Evolutionary conservation across 225 moss, liverwort and hornwort genomes (phyloP), one percentile per base, ranked within the genome.

Genomic region (Marchantia polymorpha): DNA sequence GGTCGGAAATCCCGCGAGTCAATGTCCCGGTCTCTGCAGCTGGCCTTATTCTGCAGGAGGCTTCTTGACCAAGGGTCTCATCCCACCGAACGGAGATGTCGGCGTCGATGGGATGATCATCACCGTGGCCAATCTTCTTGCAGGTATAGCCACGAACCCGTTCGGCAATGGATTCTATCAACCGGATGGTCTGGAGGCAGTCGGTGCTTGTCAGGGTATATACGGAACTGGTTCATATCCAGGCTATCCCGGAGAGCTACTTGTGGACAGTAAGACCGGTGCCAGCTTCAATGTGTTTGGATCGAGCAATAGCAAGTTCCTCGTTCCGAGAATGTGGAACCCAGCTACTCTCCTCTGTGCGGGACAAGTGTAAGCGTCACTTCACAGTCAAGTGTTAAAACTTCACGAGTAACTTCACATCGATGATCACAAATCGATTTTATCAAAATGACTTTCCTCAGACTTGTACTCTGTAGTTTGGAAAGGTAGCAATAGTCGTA

Each of bases 1-100:
- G 86, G 88, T 92, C 7, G 92, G 92, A 17, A 88, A 92, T 65
- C 84, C 92, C 17, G 83, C 89, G 0, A 59, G 17, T 0, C 86
- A 83, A 52, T 86, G 86, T 54, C 80, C 86, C 6, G 80, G 63
- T 74, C 8, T 83, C 30, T 86, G 86, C 49, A 80, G 80, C 13
- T 86, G 86, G 86, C 86, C 86, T 3, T 83, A 59, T 48, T 81
- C 86, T 46, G 61, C 72, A 9, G 86, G 86, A 50, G 83, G 80
- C 0, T 77, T 31, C 0, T 31, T 67, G 22, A 67, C 74, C 60
- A 55, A 52, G 22, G 80, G 78, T 8, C 65, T 87, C 7, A 39
- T 76, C 51, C 77, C 86, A 6, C 86, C 86, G 0, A 87, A 81
- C 51, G 56, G 77, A 1, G 83, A 86, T 50, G 76, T 78, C 3